Evolutionary conservation across 2,329 filamentous ascomycete species (phyloP).

Genomic region (Trichophyton verrucosum): DNA sequence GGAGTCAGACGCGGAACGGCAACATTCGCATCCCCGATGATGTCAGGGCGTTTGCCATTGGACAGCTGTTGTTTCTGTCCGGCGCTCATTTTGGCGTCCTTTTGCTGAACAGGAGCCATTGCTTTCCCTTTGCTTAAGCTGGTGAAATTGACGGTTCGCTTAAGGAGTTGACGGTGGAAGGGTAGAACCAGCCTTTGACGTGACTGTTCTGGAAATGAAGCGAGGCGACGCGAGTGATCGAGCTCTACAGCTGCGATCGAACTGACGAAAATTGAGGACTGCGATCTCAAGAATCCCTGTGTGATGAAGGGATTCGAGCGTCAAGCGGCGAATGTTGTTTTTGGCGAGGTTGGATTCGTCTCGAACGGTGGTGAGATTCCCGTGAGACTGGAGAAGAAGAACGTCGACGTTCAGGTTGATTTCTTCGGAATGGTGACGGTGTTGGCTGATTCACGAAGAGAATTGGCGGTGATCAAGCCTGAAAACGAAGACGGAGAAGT

Average conservation of each 20-base stretch:
- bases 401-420: background rate
- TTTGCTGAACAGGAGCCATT: background rate
- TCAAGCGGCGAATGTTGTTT: background rate
- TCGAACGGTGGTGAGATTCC: background rate
- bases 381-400: constrained; percentile 2
- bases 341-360: background rate
- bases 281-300: background rate
- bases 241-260: background rate
- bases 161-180: background rate
- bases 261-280: background rate
- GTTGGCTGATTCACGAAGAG: background rate
- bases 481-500: background rate
- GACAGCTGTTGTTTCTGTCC: background rate
- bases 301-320: background rate
- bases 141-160: background rate
- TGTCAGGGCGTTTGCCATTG: background rate
- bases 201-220: constrained; percentile 2
- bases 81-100: background rate
- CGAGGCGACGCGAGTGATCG: background rate
- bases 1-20: constrained; percentile 3
- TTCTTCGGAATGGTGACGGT: background rate
- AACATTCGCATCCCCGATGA: constrained; percentile 1
- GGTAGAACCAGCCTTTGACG: constrained; percentile 2
- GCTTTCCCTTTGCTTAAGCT: background rate
- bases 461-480: background rate